A percentile compares a stretch with the other conserved stretches of the same genome.
These are phyloP conservation scores for Clonostachys chloroleuca DNA, from an alignment of 2,329 filamentous ascomycete genomes.

Conservation along the genomic window DNA sequence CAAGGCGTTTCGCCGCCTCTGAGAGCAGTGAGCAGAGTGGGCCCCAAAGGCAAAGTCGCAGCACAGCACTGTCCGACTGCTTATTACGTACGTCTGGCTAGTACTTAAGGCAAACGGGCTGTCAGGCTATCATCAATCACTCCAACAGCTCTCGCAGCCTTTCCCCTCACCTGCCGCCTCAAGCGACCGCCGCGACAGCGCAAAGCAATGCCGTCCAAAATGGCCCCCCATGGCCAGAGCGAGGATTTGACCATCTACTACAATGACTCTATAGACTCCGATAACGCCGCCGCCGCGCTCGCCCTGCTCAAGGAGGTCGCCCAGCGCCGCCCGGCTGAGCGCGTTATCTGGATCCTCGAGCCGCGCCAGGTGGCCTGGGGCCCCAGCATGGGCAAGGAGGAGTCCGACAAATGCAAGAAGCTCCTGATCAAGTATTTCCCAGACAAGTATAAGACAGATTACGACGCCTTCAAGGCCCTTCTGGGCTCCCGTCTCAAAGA, in stretches of 20 bases:
- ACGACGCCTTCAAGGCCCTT: slow-evolving; percentile 9
- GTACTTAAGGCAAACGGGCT: too few species aligned
- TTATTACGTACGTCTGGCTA: too few species aligned
- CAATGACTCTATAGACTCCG: slow-evolving; percentile 17
- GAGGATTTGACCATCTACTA: slow-evolving; percentile 8
- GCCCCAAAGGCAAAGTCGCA: too few species aligned
- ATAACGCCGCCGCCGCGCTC: slow-evolving; percentile 13
- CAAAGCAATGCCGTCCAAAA: too few species aligned
- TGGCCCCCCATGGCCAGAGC: too few species aligned
- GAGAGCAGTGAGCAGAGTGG: too few species aligned
- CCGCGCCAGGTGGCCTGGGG: slow-evolving; percentile 14
- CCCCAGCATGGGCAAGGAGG: slow-evolving; percentile 7
- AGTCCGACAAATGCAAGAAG: slow-evolving; percentile 6
- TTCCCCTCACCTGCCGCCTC: too few species aligned
- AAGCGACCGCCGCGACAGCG: too few species aligned
- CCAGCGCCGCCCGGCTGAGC: slow-evolving; percentile 4
- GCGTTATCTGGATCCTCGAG: slow-evolving; percentile 14
- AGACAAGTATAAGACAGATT: not conserved
- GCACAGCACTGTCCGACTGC: too few species aligned
- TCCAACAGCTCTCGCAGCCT: too few species aligned
- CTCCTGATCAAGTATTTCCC: slow-evolving; percentile 10
- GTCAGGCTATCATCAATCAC: too few species aligned
- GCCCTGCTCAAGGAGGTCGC: slow-evolving; percentile 8
- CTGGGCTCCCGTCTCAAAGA: slow-evolving; percentile 11
- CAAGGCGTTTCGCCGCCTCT: too few species aligned